Evolutionary conservation across 306 rosid species (phyloP).

Genomic region (Corylus avellana): DNA sequence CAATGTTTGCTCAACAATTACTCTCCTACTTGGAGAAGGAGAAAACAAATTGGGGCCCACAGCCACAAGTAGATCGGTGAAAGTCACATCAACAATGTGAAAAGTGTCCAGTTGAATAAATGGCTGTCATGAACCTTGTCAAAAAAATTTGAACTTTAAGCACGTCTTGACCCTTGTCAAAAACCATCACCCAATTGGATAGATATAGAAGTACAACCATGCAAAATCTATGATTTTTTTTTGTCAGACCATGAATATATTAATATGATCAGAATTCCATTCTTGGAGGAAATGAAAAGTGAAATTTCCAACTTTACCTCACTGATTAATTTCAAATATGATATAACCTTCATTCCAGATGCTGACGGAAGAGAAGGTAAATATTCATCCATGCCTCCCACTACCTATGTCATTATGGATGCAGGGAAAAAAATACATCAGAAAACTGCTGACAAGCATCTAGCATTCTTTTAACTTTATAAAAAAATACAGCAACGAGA

Average conservation of each 20-base stretch:
- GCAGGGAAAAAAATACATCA: constrained; percentile 22
- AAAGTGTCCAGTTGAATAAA: background rate
- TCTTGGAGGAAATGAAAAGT: background rate
- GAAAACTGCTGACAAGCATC: background rate
- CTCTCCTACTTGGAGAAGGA: too few species aligned
- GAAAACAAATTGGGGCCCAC: too few species aligned
- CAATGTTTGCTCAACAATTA: too few species aligned
- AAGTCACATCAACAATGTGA: background rate
- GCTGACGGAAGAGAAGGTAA: constrained; percentile 79
- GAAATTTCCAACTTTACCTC: constrained; percentile 55
- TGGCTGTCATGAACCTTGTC: background rate
- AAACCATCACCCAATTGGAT: background rate
- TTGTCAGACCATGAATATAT: background rate
- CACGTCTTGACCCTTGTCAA: background rate
- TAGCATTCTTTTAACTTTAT: background rate
- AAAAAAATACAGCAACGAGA: constrained; percentile 26
- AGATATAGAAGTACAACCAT: background rate
- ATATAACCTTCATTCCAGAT: constrained; percentile 68
- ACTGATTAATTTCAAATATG: constrained; percentile 68
- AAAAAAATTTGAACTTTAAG: background rate
- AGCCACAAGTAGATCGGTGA: too few species aligned
- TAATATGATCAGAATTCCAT: background rate
- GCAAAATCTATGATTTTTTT: background rate
- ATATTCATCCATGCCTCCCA: constrained; percentile 88
- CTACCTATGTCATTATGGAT: constrained; percentile 54